These are phyloP conservation scores for Stipa capillata DNA, from an alignment of 176 grass and related monocot species.

Conservation along the genomic window DNA sequence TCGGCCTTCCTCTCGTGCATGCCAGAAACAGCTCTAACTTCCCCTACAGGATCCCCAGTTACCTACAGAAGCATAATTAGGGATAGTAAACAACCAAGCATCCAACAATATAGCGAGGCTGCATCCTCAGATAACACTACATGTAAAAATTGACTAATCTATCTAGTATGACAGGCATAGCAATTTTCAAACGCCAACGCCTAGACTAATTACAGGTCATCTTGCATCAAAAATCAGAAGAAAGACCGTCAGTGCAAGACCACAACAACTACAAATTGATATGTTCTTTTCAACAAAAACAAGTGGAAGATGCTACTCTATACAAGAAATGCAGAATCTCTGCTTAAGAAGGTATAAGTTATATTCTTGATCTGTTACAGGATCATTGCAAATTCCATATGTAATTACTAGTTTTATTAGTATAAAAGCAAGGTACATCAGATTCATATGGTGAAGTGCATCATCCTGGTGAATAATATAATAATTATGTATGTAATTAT, in stretches of 20 bases:
- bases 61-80: conserved; percentile 35
- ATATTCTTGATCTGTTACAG: neutral
- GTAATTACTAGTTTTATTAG: neutral
- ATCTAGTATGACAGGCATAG: neutral
- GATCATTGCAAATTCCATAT: neutral
- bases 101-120: neutral
- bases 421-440: neutral
- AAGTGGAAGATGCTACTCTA: neutral
- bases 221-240: neutral
- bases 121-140: neutral
- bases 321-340: neutral
- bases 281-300: neutral
- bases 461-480: neutral
- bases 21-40: conserved; percentile 77
- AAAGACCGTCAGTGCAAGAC: neutral
- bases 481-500: neutral
- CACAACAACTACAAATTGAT: neutral
- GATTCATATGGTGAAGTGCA: neutral
- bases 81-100: neutral
- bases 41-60: conserved; percentile 64
- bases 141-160: neutral
- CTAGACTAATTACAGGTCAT: neutral
- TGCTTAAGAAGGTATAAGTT: neutral
- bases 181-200: neutral
- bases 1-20: conserved; percentile 97